Evolutionary conservation across 495 filamentous ascomycete species (phyloP).

Genomic region (Emericellopsis terricola): DNA sequence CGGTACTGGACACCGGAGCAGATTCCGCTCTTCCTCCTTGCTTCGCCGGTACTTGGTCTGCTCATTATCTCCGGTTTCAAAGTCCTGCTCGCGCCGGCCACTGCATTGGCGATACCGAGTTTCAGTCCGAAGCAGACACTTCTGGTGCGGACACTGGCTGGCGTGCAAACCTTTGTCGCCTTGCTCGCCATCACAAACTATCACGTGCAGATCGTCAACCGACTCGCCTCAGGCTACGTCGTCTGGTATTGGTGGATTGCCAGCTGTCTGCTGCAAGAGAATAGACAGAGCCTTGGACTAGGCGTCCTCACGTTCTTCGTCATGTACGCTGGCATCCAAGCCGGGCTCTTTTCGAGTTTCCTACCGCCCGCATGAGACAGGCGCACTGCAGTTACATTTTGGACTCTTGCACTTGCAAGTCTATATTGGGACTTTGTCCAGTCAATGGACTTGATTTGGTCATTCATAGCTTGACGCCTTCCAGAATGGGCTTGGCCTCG

Average conservation of each 20-base stretch:
- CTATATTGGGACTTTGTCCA: too few species aligned
- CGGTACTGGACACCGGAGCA: slow-evolving; percentile 83
- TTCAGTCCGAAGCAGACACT: neutral
- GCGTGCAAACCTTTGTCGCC: slow-evolving; percentile 55
- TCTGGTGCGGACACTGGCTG: slow-evolving; percentile 37
- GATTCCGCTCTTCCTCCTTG: slow-evolving; percentile 72
- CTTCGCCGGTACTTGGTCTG: slow-evolving; percentile 58
- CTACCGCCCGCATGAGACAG: slow-evolving; percentile 78
- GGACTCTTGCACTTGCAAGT: too few species aligned
- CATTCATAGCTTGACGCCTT: slow-evolving; percentile 31
- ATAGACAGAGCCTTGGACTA: slow-evolving; percentile 9
- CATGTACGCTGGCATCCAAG: slow-evolving; percentile 68
- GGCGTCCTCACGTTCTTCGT: slow-evolving; percentile 40
- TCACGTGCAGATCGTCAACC: slow-evolving; percentile 85
- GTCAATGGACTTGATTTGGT: too few species aligned
- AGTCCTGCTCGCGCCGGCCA: neutral
- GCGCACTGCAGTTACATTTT: too few species aligned
- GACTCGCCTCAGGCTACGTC: slow-evolving; percentile 76
- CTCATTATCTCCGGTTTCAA: slow-evolving; percentile 16
- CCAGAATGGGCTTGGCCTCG: slow-evolving; percentile 47
- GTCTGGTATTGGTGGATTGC: slow-evolving; percentile 77
- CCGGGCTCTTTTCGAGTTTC: slow-evolving; percentile 74
- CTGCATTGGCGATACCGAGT: neutral
- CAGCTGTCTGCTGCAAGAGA: slow-evolving; percentile 13
- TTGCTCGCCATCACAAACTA: slow-evolving; percentile 56